Base-by-base conservation (phyloP, 768 basidiomycete species). In the Psilocybe cubensis region DNA sequence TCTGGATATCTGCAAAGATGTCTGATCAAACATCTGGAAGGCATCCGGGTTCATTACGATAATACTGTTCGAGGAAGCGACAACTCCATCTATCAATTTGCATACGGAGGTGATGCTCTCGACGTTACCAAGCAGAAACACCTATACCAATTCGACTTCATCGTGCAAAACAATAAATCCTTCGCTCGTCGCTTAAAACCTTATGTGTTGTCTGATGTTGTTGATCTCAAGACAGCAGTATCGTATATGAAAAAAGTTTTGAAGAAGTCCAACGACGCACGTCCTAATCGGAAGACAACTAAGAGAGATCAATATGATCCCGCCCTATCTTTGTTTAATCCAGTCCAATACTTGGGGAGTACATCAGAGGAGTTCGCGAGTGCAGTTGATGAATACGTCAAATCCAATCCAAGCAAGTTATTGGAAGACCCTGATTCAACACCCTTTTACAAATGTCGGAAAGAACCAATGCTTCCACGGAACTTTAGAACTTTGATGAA, bases 41-140 rank as follows among this genome's bases (percentile, higher is more conserved):
- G 96, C 46, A 86, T 98, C 52, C 89, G 92, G 28, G 89, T 98
- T 6, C 96, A 98, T 70, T 99, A 99, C 72, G 97, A 99, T 73
- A 88, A 98, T 71, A 98, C 96, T 28, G 95, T 99, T 38, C 92
- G 97, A 52, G 96, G 96, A 45, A 92, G 91, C 69, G 97, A 99
- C 70, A 84, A 87, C 18, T 92, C 94, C 3, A 79, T 99, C 41
- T 92, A 96, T 67, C 97, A 99, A 72, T 99, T 99, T 79, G 81
- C 89, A 56, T 99, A 99, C 69, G 97, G 97, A 10, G 97, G 96
- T 49, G 97, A 99, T 67, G 90, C 90, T 12, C 81, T 99, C 48
- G 97, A 99, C 68, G 94, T 98, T 43, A 98, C 95, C 52, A 95
- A 92, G 73, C 96, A 98, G 74, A 97, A 96, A 71, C 94, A 98